These are phyloP conservation scores for Avicennia marina DNA, from an alignment of 257 asterid species.

Conservation along the genomic window DNA sequence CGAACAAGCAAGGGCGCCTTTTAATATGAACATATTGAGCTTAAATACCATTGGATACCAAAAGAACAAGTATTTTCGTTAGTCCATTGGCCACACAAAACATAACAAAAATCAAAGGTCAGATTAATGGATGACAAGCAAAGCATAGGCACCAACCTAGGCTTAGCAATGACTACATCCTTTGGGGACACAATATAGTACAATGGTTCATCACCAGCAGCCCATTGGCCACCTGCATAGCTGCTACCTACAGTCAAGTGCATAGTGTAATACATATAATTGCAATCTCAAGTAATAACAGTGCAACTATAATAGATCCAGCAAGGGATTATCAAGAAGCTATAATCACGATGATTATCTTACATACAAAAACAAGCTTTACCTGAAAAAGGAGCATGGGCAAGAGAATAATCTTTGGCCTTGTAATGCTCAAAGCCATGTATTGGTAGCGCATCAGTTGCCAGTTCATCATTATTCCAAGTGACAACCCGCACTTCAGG, in stretches of 20 bases:
- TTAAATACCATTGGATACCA: background rate
- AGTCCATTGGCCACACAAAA: too few species aligned
- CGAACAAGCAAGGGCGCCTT: constrained; percentile 6
- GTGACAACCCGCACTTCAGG: constrained; percentile 98
- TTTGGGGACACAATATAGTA: constrained; percentile 94
- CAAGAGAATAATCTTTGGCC: constrained; percentile 95
- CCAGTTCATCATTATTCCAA: constrained; percentile 87
- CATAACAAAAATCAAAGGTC: too few species aligned
- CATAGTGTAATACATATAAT: constrained; percentile 20
- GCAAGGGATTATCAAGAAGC: too few species aligned
- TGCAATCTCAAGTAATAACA: too few species aligned
- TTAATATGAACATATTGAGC: background rate
- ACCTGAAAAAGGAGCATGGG: constrained; percentile 99
- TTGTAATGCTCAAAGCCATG: constrained; percentile 97
- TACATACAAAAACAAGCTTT: constrained; percentile 22
- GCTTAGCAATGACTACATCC: constrained; percentile 98
- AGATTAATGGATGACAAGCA: background rate
- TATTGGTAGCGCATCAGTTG: constrained; percentile 96
- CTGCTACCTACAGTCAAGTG: constrained; percentile 73
- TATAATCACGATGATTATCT: too few species aligned
- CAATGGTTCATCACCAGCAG: constrained; percentile 97
- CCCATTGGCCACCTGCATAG: constrained; percentile 98
- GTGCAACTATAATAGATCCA: too few species aligned
- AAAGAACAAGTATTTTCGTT: constrained; percentile 6
- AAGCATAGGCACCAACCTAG: constrained; percentile 59